phyloP scores from a whole-genome alignment of 495 filamentous ascomycete genomes.

The Penicillium cataractarum region DNA sequence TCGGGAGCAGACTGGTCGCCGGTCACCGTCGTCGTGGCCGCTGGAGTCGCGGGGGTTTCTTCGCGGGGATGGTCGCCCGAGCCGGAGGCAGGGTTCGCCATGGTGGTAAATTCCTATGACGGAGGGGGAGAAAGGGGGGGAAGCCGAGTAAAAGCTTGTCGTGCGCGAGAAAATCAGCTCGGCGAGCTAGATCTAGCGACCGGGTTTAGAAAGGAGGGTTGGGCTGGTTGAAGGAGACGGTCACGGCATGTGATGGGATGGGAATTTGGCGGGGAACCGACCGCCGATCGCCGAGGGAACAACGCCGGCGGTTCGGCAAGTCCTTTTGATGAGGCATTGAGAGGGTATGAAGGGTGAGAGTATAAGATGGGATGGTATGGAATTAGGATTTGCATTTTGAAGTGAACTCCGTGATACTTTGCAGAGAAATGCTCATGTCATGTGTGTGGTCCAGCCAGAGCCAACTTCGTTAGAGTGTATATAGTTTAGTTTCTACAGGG shows the following conservation, averaged over 20 bases:
- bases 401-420: neutral
- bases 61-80: slow-evolving; percentile 8
- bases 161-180: slow-evolving; percentile 2
- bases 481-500: neutral
- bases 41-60: neutral
- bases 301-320: neutral
- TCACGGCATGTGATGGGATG: slow-evolving; percentile 28
- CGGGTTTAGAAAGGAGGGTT: neutral
- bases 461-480: neutral
- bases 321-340: neutral
- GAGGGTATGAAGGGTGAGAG: neutral
- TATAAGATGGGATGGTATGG: neutral
- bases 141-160: slow-evolving; percentile 7
- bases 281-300: slow-evolving; percentile 31
- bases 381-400: neutral
- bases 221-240: neutral
- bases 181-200: neutral
- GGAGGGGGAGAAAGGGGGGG: neutral
- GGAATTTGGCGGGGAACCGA: slow-evolving; percentile 33
- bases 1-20: neutral
- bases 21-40: neutral
- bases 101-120: neutral
- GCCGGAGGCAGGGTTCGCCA: slow-evolving; percentile 13
- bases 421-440: neutral
- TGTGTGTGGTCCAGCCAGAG: neutral